Conservation (phyloP, 2,329 filamentous ascomycete genomes). For the Boeremia lycopersici region DNA sequence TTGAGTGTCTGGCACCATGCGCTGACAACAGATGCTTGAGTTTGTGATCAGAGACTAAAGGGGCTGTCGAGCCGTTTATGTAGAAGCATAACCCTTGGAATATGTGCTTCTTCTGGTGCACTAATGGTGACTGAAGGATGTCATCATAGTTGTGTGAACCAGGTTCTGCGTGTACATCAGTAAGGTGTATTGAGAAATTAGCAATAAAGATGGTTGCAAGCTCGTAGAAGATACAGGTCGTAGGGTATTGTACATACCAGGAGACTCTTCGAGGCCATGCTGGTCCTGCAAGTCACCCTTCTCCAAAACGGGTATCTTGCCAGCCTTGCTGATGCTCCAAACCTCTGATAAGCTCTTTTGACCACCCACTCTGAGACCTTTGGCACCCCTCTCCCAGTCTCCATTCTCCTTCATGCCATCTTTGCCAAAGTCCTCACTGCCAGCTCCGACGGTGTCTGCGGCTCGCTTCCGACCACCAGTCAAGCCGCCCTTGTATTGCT, state of each 20-base stretch:
- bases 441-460: constrained; percentile 69
- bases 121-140: constrained; percentile 2
- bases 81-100: constrained; percentile 78
- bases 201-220: background rate
- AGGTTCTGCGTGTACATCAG: constrained; percentile 2
- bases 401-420: constrained; percentile 60
- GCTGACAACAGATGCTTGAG: constrained; percentile 77
- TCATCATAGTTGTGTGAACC: background rate
- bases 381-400: constrained; percentile 55
- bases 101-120: constrained; percentile 52
- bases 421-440: constrained; percentile 61
- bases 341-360: constrained; percentile 46
- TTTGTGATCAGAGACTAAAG: constrained; percentile 81
- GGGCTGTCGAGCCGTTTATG: constrained; percentile 85
- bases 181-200: background rate
- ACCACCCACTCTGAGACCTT: constrained; percentile 54
- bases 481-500: constrained; percentile 68
- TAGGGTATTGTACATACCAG: constrained; percentile 15
- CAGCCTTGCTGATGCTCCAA: constrained; percentile 31
- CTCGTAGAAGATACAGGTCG: background rate
- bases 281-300: constrained; percentile 6
- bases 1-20: constrained; percentile 74
- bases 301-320: constrained; percentile 12
- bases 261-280: background rate
- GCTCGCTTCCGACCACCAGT: constrained; percentile 64